A percentile compares a stretch with the other conserved stretches of the same genome.
phyloP scores from a whole-genome alignment of 352 stramenopile genomes.

The Vaucheria bursata region DNA sequence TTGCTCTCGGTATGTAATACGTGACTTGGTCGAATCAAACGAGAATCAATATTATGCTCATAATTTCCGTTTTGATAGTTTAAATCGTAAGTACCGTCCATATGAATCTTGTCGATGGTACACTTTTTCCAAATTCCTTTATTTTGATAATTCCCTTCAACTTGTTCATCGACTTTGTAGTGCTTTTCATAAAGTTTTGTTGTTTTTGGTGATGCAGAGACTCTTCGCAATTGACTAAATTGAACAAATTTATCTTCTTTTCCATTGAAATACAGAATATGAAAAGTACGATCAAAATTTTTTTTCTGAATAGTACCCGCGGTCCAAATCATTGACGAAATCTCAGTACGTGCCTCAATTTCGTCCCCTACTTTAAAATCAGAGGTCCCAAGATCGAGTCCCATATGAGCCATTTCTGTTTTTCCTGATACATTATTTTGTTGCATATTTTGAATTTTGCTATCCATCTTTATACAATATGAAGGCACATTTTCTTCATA shows the following conservation, averaged over 20 bases:
- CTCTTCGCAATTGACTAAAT: too few species aligned
- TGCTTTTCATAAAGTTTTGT: too few species aligned
- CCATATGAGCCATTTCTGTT: too few species aligned
- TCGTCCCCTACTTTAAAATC: not conserved
- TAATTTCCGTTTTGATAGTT: too few species aligned
- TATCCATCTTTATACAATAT: too few species aligned
- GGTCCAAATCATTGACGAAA: constrained; percentile 59
- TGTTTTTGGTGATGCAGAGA: too few species aligned
- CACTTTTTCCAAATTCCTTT: constrained; percentile 15
- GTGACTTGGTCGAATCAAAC: too few species aligned
- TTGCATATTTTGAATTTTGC: too few species aligned
- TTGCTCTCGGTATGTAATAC: too few species aligned
- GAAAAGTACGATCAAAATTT: constrained; percentile 43
- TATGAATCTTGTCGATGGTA: constrained; percentile 9
- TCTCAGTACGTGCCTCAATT: constrained; percentile 58
- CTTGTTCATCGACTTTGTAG: constrained; percentile 10
- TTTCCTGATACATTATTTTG: too few species aligned
- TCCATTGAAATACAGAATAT: constrained; percentile 45
- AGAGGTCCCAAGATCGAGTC: not conserved
- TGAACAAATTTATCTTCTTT: constrained; percentile 37
- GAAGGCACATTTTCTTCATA: too few species aligned
- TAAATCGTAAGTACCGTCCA: constrained; percentile 38
- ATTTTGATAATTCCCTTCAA: constrained; percentile 27
- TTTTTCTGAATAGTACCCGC: constrained; percentile 56
- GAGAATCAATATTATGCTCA: too few species aligned